Base-by-base conservation (phyloP, 305 asterid genomes). In the Petunia hybrid region DNA sequence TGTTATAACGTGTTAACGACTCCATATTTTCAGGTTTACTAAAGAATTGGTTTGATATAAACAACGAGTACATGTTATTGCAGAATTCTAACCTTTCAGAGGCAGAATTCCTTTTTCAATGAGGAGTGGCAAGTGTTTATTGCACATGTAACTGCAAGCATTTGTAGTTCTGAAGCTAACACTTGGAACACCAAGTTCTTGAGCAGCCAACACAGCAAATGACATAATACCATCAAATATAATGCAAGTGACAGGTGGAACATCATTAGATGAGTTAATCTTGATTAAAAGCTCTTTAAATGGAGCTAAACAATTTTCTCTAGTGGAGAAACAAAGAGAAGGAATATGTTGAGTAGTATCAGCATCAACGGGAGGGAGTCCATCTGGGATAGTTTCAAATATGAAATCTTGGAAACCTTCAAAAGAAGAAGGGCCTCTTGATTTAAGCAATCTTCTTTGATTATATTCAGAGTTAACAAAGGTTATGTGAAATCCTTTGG, bases 301-400 rank as follows among this genome's bases (percentile, higher is more conserved):
- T 9, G 93, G 94, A 65, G 40, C 84, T 80, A 89, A 83, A 78
- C 94, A 91, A 7, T 77, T 86, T 4, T 48, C 85, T 53, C 88
- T 82, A 0, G 89, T 84, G 0, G 84, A 88, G 35, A 88, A 62
- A 6, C 89, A 83, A 9, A 88, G 63, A 82, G 48, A 10, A 0
- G 89, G 88, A 7, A 88, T 57, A 40, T 89, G 89, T 12, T 90
- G 94, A 0, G 92, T 90, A 1, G 89, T 88, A 38, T 90, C 86
- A 40, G 67, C 55, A 5, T 83, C 84, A 2, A 86, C 78, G 1
- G 75, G 64, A 1, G 92, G 90, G 82, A 90, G 9, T 41, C 96
- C 94, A 39, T 91, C 96, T 0, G 93, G 91, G 59, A 89, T 91
- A 0, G 94, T 88, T 61, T 88, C 93, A 59, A 91, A 90, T 55